A percentile compares a stretch with the other conserved stretches of the same genome.
Conservation (phyloP, 495 filamentous ascomycete genomes). For the Tuber magnatum region DNA sequence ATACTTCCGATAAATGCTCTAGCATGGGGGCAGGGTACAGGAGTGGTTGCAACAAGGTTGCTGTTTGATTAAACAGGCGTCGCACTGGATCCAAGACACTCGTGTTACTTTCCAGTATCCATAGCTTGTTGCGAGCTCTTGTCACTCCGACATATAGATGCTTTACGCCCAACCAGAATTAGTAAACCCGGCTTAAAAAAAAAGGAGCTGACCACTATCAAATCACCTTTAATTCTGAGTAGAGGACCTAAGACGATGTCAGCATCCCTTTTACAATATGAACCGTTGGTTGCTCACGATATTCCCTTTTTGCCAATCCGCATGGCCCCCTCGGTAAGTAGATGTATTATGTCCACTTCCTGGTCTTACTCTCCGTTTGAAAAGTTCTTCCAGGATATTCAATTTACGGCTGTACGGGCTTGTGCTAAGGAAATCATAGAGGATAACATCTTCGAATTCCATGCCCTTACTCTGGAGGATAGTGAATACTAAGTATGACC, state of each 20-base stretch:
- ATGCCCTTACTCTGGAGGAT: conserved; percentile 48
- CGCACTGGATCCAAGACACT: conserved; percentile 7
- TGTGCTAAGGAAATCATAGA: conserved; percentile 30
- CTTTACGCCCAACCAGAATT: neutral
- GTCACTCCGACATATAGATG: conserved; percentile 26
- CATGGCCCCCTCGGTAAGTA: neutral
- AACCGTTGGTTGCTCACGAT: conserved; percentile 4
- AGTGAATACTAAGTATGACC: conserved; percentile 43
- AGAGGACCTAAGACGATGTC: conserved; percentile 7
- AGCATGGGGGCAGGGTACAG: conserved; percentile 12
- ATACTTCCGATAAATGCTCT: conserved; percentile 6
- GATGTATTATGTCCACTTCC: too few relatives aligned
- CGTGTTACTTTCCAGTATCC: conserved; percentile 18
- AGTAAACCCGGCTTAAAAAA: neutral
- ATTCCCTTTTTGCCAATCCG: conserved; percentile 10
- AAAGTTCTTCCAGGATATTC: conserved; percentile 6
- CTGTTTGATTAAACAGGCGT: conserved; percentile 13
- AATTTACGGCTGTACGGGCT: conserved; percentile 12
- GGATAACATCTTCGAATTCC: conserved; percentile 45
- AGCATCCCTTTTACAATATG: neutral
- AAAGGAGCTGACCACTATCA: neutral
- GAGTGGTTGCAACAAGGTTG: neutral
- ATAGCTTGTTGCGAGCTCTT: conserved; percentile 17
- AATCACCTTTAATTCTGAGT: conserved; percentile 26
- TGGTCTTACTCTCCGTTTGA: neutral